A percentile compares a stretch with the other conserved stretches of the same genome.
These are phyloP conservation scores for Cryphonectria japonica DNA, from an alignment of 2,329 filamentous ascomycete genomes.

Conservation along the genomic window DNA sequence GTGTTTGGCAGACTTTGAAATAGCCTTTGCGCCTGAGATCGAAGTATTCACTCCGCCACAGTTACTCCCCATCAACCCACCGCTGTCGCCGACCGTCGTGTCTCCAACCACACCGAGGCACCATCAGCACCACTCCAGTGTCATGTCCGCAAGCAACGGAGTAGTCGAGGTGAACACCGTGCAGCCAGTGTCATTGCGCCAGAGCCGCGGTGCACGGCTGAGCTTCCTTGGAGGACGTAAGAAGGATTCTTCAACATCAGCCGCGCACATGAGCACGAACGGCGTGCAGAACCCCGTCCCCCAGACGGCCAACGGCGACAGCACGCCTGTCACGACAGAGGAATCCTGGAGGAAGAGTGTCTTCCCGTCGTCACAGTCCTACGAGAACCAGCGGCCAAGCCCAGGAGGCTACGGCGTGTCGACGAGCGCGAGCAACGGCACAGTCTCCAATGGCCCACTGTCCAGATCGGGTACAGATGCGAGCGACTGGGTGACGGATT, in stretches of 20 bases:
- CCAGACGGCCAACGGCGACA: conserved; percentile 39
- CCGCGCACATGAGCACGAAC: conserved; percentile 30
- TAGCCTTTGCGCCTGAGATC: conserved; percentile 68
- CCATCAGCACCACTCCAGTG: conserved; percentile 39
- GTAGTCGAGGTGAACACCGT: conserved; percentile 55
- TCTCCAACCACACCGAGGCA: conserved; percentile 37
- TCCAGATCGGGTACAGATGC: conserved; percentile 27
- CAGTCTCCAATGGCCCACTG: conserved; percentile 14
- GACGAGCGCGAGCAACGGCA: conserved; percentile 22
- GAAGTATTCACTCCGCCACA: conserved; percentile 61
- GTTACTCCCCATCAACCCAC: conserved; percentile 47
- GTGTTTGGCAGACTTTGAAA: conserved; percentile 57
- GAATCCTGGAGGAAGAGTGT: conserved; percentile 48
- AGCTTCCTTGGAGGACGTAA: conserved; percentile 61
- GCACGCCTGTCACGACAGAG: conserved; percentile 32
- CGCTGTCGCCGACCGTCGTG: conserved; percentile 52
- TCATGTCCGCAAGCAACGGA: conserved; percentile 40
- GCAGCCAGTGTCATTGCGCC: conserved; percentile 55
- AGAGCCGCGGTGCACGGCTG: conserved; percentile 55
- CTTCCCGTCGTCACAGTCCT: conserved; percentile 47
- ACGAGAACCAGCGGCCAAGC: conserved; percentile 32
- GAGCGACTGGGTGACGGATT: conserved; percentile 40
- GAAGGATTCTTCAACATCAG: conserved; percentile 43
- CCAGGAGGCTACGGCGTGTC: conserved; percentile 2
- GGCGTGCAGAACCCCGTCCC: conserved; percentile 35